Base-by-base conservation (phyloP, 2,329 filamentous ascomycete genomes). In the Fusarium pilosicola region DNA sequence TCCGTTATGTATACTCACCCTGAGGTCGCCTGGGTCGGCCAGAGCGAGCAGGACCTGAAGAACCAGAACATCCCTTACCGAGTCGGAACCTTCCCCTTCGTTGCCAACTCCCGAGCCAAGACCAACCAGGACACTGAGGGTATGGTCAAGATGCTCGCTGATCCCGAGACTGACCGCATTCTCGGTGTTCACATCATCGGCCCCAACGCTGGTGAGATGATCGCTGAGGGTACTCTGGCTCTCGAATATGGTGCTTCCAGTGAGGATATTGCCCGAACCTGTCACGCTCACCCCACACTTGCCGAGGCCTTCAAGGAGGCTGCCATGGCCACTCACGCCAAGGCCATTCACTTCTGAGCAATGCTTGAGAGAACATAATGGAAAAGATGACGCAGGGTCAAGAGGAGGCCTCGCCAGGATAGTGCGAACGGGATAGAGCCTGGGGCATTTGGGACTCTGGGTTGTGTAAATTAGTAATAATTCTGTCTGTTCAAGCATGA, bases 1-100 rank as follows among this genome's bases (percentile, higher is more conserved):
- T 96, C 94, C 39, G 96, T 99, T 86, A 99, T 99, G 96, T 99
- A 99, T 90, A 98, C 96, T 17, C 93, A 98, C 87, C 96, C 96
- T 39, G 96, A 99, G 85, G 96, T 98, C 75, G 95, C 96, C 41
- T 99, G 96, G 96, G 96, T 99, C 52, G 96, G 96, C 67, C 95
- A 98, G 88, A 98, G 92, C 83, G 96, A 99, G 88, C 93, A 96
- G 82, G 96, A 99, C 78, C 88, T 99, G 75, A 98, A 98, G 90
- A 91, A 91, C 76, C 89, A 92, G 73, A 94, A 94, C 74, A 90
- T 97, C 80, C 94, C 96, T 81, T 99, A 98, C 91, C 94, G 94
- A 80, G 88, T 95, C 80, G 96, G 96, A 83, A 93, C 90, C 57
- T 99, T 99, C 91, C 96, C 96, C 78, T 99, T 99, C 90, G 93